Evolutionary conservation across 768 basidiomycete genomes (phyloP).

Genomic region (Favolaschia claudopus): DNA sequence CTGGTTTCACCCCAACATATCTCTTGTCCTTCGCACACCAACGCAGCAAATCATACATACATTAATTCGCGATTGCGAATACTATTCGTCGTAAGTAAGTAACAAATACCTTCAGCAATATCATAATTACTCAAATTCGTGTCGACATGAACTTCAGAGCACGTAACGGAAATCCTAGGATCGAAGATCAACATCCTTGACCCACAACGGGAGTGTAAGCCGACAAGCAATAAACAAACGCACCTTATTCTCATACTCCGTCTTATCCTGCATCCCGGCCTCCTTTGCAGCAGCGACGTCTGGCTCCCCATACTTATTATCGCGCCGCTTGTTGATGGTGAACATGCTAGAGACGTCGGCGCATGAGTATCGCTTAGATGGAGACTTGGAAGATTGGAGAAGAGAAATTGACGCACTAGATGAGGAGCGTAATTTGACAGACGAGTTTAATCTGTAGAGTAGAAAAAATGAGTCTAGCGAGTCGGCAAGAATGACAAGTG

Average conservation of each 20-base stretch:
- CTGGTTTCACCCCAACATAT: too few relatives aligned
- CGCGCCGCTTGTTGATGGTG: slow-evolving; percentile 16
- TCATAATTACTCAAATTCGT: too few relatives aligned
- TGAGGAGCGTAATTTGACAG: slow-evolving; percentile 21
- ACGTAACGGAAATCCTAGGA: slow-evolving; percentile 23
- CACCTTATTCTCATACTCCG: slow-evolving; percentile 30
- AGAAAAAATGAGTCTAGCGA: neutral
- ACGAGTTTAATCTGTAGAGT: slow-evolving; percentile 23
- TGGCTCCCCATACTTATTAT: slow-evolving; percentile 22
- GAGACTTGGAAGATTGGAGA: neutral
- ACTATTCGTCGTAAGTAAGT: too few relatives aligned
- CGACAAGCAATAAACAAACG: neutral
- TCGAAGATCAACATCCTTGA: too few relatives aligned
- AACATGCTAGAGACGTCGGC: slow-evolving; percentile 12
- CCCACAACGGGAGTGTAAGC: neutral
- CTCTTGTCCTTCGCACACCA: too few relatives aligned
- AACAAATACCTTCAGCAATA: too few relatives aligned
- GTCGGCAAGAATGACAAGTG: too few relatives aligned
- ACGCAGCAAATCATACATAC: too few relatives aligned
- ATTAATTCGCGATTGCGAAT: too few relatives aligned
- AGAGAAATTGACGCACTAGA: slow-evolving; percentile 10
- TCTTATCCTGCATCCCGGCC: slow-evolving; percentile 33
- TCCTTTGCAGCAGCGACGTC: slow-evolving; percentile 25
- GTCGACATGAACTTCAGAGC: too few relatives aligned
- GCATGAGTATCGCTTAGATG: neutral